Evolutionary conservation across 495 filamentous ascomycete genomes (phyloP), one percentile per base, ranked within the genome.

Genomic region (Lepraria neglecta): DNA sequence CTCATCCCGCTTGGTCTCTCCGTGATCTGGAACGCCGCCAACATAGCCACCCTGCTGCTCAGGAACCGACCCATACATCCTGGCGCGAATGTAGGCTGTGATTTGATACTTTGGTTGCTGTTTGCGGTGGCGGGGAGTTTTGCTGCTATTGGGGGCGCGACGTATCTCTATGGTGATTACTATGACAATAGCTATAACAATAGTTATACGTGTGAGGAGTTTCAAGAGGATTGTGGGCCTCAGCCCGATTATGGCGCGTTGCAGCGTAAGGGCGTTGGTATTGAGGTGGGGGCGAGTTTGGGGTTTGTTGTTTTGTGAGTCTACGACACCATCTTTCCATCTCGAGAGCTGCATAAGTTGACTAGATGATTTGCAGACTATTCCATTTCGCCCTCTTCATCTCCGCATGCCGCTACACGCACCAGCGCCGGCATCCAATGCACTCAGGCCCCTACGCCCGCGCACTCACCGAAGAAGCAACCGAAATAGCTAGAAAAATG

Each of bases 381-480:
- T 40, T 70, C 12, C 72, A 74, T 40, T 66, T 74, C 35, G 60
- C 59, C 15, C 68, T 74, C 27, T 74, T 74, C 64, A 51, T 74
- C 17, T 72, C 69, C 64, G 70, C 72, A 6, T 74, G 72, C 58
- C 66, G 70, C 33, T 69, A 72, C 42, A 74, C 72, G 31, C 48
- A 69, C 35, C 33, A 61, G 0, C 64, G 69, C n/a, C 47, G 27
- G 3, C 51, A 54, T 5, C 35, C 51, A 15, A 11, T 19, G 17
- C 21, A 38, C 11, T 38, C 51, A 0, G 31, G 15, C 2, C n/a
- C 17, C n/a, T n/a, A 33, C 51, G 35, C 51, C 14, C 51, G 9
- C 17, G 51, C 28, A 10, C 21, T 63, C 9, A 38, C 27, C 0
- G 24, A 47, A 2, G 28, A 45, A 52, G 61, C 61, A 6, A 35